These are phyloP conservation scores for Cryphonectria parasitica DNA, from an alignment of 2,329 filamentous ascomycete genomes.

Conservation along the genomic window DNA sequence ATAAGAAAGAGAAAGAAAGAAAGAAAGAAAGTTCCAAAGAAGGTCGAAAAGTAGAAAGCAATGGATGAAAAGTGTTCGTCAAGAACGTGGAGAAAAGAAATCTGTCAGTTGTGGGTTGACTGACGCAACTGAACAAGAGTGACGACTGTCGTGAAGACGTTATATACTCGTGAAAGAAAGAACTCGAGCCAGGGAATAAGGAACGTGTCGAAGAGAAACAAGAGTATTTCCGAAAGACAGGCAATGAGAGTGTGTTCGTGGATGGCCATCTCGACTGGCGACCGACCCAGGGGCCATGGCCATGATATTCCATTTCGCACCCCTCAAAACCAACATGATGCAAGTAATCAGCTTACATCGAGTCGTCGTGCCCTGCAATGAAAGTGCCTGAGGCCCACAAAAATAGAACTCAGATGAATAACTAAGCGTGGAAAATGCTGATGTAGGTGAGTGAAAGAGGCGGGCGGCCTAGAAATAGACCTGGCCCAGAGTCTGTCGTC, in stretches of 20 bases:
- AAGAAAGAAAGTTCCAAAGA: not conserved
- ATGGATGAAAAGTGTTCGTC: conserved; percentile 5
- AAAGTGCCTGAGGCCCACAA: too few relatives aligned
- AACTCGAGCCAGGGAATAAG: not conserved
- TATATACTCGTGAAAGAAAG: not conserved
- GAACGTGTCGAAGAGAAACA: not conserved
- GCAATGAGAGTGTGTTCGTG: not conserved
- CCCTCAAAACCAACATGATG: not conserved
- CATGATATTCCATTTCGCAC: not conserved
- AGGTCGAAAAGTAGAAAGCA: not conserved
- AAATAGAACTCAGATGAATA: too few relatives aligned
- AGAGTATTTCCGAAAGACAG: not conserved
- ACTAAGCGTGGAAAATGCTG: not conserved
- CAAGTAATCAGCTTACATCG: conserved; percentile 1
- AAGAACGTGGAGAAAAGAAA: conserved; percentile 10
- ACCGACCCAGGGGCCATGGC: not conserved
- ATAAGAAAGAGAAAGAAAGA: not conserved
- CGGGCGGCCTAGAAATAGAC: not conserved
- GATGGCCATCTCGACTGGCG: not conserved
- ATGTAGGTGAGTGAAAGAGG: not conserved
- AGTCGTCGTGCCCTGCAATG: not conserved
- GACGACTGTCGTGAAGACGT: not conserved
- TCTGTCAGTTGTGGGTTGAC: conserved; percentile 1
- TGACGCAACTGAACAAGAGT: conserved; percentile 1
- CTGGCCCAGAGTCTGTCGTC: not conserved